Evolutionary conservation across 192 early-diverging fungal species (phyloP).

Genomic region (Coemansia sp.): DNA sequence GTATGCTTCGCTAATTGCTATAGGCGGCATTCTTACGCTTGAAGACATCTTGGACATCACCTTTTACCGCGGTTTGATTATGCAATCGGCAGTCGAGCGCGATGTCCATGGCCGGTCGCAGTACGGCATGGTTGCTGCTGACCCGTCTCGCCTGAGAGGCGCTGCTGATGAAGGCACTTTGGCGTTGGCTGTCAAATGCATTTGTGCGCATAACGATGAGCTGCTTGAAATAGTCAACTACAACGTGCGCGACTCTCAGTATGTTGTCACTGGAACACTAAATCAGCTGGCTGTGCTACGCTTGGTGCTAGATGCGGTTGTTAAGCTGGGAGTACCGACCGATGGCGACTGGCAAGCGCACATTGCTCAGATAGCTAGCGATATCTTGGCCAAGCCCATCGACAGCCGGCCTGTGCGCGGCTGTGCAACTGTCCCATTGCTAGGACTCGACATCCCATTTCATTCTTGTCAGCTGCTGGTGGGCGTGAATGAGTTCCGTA

Average conservation of each 20-base stretch:
- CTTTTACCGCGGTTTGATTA: conserved; percentile 95
- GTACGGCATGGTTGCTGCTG: conserved; percentile 94
- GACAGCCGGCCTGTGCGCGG: conserved; percentile 75
- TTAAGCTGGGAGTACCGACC: conserved; percentile 61
- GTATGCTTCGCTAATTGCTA: conserved; percentile 81
- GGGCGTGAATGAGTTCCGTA: conserved; percentile 85
- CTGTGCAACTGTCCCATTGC: conserved; percentile 82
- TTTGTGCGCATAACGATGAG: conserved; percentile 71
- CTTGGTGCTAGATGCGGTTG: conserved; percentile 81
- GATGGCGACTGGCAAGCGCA: conserved; percentile 84
- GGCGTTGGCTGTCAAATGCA: conserved; percentile 64
- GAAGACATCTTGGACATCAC: conserved; percentile 85
- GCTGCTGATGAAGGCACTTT: conserved; percentile 78
- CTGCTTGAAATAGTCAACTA: conserved; percentile 93
- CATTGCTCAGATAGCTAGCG: conserved; percentile 68
- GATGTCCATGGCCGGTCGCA: conserved; percentile 80
- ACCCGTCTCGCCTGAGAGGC: conserved; percentile 77
- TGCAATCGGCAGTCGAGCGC: conserved; percentile 91
- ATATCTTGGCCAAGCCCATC: conserved; percentile 60
- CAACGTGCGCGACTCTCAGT: conserved; percentile 95
- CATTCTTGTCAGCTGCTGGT: conserved; percentile 78
- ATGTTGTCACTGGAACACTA: conserved; percentile 86
- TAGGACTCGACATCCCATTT: conserved; percentile 96
- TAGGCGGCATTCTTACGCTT: conserved; percentile 78
- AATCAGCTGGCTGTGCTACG: conserved; percentile 77